phyloP scores from a whole-genome alignment of 2,329 filamentous ascomycete species.

The Ceratocystis albifundus region DNA sequence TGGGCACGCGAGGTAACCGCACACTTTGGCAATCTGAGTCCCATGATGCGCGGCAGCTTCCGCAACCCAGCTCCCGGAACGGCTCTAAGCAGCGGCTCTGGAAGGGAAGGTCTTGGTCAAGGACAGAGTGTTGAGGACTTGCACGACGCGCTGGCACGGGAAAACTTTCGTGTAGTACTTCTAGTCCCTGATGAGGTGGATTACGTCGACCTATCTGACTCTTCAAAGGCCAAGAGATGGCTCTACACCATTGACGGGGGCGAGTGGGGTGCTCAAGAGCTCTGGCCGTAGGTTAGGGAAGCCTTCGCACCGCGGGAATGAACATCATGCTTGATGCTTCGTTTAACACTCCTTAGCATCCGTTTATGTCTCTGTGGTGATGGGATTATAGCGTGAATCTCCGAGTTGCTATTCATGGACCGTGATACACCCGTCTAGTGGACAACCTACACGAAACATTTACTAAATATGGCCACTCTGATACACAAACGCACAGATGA shows the following conservation, averaged over 20 bases:
- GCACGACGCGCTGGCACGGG: conserved; percentile 56
- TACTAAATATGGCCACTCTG: neutral
- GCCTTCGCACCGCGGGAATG: neutral
- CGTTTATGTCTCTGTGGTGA: too few species aligned
- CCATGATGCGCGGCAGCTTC: conserved; percentile 66
- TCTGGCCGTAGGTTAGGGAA: conserved; percentile 14
- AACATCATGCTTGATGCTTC: too few species aligned
- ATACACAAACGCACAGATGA: neutral
- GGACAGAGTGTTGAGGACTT: conserved; percentile 59
- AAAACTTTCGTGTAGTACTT: conserved; percentile 73
- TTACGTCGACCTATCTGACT: conserved; percentile 57
- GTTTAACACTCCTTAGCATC: too few species aligned
- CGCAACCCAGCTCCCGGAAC: conserved; percentile 59
- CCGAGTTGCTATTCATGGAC: neutral
- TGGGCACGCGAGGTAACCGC: conserved; percentile 71
- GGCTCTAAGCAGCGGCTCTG: conserved; percentile 37
- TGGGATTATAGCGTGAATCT: neutral
- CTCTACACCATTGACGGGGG: conserved; percentile 48
- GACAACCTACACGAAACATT: neutral
- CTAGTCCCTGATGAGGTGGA: conserved; percentile 71
- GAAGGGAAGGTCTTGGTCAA: conserved; percentile 33
- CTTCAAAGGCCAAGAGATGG: conserved; percentile 51
- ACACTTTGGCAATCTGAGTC: conserved; percentile 82
- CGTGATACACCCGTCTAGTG: neutral
- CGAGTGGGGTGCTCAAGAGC: conserved; percentile 10